phyloP scores from a whole-genome alignment of 1,284 basidiomycete genomes.

The Neonothopanus nambi region DNA sequence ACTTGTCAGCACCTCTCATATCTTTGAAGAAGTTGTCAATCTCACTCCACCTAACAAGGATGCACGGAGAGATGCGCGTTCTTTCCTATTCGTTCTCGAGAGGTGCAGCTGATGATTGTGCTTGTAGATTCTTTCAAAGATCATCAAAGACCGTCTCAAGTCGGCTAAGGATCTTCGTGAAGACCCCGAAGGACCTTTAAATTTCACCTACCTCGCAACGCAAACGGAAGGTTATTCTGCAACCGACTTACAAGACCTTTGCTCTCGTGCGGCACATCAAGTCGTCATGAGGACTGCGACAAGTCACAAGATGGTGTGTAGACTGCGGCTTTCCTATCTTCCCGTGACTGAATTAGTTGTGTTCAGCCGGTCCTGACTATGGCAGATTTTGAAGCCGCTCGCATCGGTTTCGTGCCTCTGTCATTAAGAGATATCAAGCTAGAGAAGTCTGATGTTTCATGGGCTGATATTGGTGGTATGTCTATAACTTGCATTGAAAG shows the following conservation, averaged over 20 bases:
- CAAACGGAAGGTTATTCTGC: slow-evolving; percentile 94
- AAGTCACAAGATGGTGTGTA: slow-evolving; percentile 26
- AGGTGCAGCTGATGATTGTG: not conserved
- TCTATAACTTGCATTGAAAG: not conserved
- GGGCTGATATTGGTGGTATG: slow-evolving; percentile 93
- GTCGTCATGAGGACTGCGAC: slow-evolving; percentile 60
- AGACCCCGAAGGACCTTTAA: slow-evolving; percentile 56
- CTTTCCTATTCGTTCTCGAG: not conserved
- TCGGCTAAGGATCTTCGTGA: slow-evolving; percentile 47
- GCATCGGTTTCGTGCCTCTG: slow-evolving; percentile 86
- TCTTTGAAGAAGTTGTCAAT: slow-evolving; percentile 82
- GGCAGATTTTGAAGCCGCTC: slow-evolving; percentile 80
- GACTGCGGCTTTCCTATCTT: not conserved
- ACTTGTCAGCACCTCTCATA: slow-evolving; percentile 70
- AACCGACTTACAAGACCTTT: slow-evolving; percentile 85
- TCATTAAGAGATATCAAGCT: slow-evolving; percentile 88
- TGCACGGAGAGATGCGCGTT: slow-evolving; percentile 73
- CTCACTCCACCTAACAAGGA: slow-evolving; percentile 79
- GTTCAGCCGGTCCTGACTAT: slow-evolving; percentile 39
- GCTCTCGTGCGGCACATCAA: slow-evolving; percentile 86
- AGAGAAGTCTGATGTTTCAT: slow-evolving; percentile 85
- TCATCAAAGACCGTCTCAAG: slow-evolving; percentile 55
- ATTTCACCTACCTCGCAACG: slow-evolving; percentile 79
- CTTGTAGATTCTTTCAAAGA: slow-evolving; percentile 64
- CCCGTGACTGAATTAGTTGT: slow-evolving; percentile 1